Conservation (phyloP, 805 yeast genomes). For the Candida sakaeoensis region DNA sequence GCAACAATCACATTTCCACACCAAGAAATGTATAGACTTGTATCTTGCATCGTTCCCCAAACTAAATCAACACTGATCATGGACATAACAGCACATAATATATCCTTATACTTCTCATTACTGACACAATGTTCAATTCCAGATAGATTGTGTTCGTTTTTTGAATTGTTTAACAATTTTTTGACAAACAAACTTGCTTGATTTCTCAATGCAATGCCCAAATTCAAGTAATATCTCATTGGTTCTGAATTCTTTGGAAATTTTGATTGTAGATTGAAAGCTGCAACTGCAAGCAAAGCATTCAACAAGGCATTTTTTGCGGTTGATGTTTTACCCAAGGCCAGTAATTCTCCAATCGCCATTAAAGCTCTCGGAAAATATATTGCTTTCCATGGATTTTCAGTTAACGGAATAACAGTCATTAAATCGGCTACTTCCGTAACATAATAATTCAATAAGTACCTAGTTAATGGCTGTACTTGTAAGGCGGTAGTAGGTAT, state of each 20-base stretch:
- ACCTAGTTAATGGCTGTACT: constrained; percentile 68
- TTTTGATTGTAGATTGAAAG: constrained; percentile 74
- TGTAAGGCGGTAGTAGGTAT: constrained; percentile 60
- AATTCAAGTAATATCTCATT: constrained; percentile 64
- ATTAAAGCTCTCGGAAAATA: constrained; percentile 78
- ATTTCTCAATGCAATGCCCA: constrained; percentile 70
- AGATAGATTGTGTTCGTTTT: constrained; percentile 22
- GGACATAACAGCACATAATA: constrained; percentile 74
- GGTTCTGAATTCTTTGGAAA: constrained; percentile 61
- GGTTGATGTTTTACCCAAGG: constrained; percentile 68
- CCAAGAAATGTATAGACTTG: constrained; percentile 68
- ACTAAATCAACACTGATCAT: constrained; percentile 87
- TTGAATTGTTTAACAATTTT: constrained; percentile 41
- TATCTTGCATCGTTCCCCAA: constrained; percentile 88
- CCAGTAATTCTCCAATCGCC: constrained; percentile 78
- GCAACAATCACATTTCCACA: constrained; percentile 72
- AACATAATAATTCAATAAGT: constrained; percentile 66
- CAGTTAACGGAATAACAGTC: constrained; percentile 67
- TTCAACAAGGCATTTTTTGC: constrained; percentile 76
- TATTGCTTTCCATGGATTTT: constrained; percentile 86
- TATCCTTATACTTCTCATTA: constrained; percentile 73
- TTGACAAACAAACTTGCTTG: constrained; percentile 71
- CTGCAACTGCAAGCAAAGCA: constrained; percentile 76
- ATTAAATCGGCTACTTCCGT: constrained; percentile 75
- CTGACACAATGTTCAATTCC: constrained; percentile 47